Base-by-base conservation (phyloP, 257 asterid genomes). In the Buddleja alternifolia region DNA sequence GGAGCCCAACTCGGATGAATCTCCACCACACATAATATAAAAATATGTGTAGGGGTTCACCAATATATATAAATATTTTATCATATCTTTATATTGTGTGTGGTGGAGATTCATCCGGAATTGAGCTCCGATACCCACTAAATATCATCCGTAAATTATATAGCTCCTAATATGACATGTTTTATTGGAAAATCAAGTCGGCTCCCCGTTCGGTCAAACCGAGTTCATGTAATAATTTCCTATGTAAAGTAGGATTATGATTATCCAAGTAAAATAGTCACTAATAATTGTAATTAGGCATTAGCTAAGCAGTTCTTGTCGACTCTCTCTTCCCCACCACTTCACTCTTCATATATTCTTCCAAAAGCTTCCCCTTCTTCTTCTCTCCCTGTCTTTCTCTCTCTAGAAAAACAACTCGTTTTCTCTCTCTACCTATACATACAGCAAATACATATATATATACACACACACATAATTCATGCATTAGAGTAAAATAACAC, bases 301-400 rank as follows among this genome's bases (percentile, higher is more conserved):
- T 50, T 81, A 32, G 84, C 78, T 70, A 78, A 63, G 76, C 71
- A 25, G 82, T 67, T 71, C 42, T 32, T 70, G 74, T 78, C 80
- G 63, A 36, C 36, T 48, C 62, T 20, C 55, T 14, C 24, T 6
- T 63, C 6, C 48, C 2, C 8, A 12, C 44, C 37, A 10, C 6
- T 44, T 52, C 53, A 40, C 62, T 23, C 53, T 45, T 32, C 69
- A 57, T 69, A 68, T 68, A 73, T 58, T 63, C 74, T 59, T 47
- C 67, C 57, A 10, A 45, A 70, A 23, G 50, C 63, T 58, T 55
- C 71, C 32, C n/a, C n/a, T n/a, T n/a, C n/a, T n/a, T n/a, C 63
- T 29, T 40, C 57, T 54, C 29, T 42, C 70, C 66, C 39, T 60
- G 14, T 47, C 60, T 54, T 19, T 52, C 74, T 74, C 73, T 68